A percentile compares a stretch with the other conserved stretches of the same genome.
These are phyloP conservation scores for Aspergillus ochraceus DNA, from an alignment of 2,329 filamentous ascomycete species.

Conservation along the genomic window DNA sequence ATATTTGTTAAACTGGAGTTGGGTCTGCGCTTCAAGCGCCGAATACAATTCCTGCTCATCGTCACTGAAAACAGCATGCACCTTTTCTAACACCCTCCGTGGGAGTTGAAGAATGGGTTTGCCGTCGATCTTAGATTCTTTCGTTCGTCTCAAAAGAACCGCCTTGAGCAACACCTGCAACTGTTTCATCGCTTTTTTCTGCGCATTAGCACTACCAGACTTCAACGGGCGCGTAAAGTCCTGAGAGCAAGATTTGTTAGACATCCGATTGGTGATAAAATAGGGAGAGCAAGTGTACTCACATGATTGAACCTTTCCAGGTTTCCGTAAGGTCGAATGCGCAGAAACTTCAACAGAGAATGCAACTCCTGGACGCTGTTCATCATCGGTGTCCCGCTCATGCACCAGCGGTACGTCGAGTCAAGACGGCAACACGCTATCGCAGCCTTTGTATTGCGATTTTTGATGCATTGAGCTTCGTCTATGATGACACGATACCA, in stretches of 20 bases:
- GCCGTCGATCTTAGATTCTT: slow-evolving; percentile 75
- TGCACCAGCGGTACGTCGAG: slow-evolving; percentile 67
- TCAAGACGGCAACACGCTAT: slow-evolving; percentile 60
- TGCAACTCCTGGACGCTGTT: slow-evolving; percentile 77
- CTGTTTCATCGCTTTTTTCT: slow-evolving; percentile 62
- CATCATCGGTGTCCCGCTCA: slow-evolving; percentile 87
- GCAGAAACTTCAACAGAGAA: slow-evolving; percentile 73
- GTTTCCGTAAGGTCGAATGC: slow-evolving; percentile 71
- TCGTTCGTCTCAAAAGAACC: slow-evolving; percentile 79
- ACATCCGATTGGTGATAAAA: not conserved
- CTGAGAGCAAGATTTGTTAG: slow-evolving; percentile 8
- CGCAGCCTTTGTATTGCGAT: slow-evolving; percentile 62
- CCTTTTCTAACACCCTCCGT: slow-evolving; percentile 61
- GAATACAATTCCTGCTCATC: slow-evolving; percentile 67
- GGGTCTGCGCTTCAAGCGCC: slow-evolving; percentile 65
- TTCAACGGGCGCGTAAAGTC: slow-evolving; percentile 59
- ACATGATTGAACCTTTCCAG: slow-evolving; percentile 62
- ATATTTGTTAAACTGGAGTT: slow-evolving; percentile 74
- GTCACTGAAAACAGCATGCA: slow-evolving; percentile 65
- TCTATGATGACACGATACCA: slow-evolving; percentile 76
- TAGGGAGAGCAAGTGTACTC: slow-evolving; percentile 25
- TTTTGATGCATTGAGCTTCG: slow-evolving; percentile 81
- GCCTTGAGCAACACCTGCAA: slow-evolving; percentile 76
- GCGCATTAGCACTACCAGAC: slow-evolving; percentile 28
- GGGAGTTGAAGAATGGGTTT: slow-evolving; percentile 72